Conservation (phyloP, 257 asterid genomes). For the Linaria vulgaris region DNA sequence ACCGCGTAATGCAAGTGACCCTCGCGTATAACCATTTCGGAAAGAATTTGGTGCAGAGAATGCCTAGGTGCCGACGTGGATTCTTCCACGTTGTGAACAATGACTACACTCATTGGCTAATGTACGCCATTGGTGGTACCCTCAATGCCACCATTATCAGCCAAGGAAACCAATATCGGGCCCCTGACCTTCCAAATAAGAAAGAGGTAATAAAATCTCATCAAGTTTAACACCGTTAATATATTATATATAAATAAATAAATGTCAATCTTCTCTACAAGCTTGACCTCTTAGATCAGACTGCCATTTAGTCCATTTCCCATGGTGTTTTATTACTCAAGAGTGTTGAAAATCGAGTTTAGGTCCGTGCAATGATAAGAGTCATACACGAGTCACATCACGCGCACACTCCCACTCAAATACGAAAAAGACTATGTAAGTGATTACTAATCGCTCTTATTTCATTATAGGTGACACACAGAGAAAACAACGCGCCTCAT, state of each 20-base stretch:
- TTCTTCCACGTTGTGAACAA: conserved; percentile 80
- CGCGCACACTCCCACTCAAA: no score
- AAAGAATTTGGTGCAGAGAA: conserved; percentile 66
- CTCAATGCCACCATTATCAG: conserved; percentile 70
- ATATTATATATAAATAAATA: no score
- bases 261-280: no score
- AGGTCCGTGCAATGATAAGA: no score
- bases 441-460: no score
- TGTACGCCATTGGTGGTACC: conserved; percentile 88
- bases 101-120: conserved; percentile 63
- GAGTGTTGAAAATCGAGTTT: no score
- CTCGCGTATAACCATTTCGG: conserved; percentile 74
- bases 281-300: no score
- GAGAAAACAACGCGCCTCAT: conserved; percentile 34
- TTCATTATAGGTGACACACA: conserved; percentile 38
- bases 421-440: no score
- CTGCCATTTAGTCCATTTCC: no score
- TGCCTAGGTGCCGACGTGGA: conserved; percentile 86
- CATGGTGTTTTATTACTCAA: no score
- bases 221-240: background rate
- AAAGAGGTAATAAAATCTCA: conserved; percentile 44
- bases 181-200: conserved; percentile 37
- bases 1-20: conserved; percentile 70
- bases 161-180: conserved; percentile 84
- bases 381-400: no score